Percentiles rank a stretch among this genome's conserved stretches.
phyloP scores from a whole-genome alignment of 2,329 filamentous ascomycete genomes.

The Ophiostoma novo-ulmi region DNA sequence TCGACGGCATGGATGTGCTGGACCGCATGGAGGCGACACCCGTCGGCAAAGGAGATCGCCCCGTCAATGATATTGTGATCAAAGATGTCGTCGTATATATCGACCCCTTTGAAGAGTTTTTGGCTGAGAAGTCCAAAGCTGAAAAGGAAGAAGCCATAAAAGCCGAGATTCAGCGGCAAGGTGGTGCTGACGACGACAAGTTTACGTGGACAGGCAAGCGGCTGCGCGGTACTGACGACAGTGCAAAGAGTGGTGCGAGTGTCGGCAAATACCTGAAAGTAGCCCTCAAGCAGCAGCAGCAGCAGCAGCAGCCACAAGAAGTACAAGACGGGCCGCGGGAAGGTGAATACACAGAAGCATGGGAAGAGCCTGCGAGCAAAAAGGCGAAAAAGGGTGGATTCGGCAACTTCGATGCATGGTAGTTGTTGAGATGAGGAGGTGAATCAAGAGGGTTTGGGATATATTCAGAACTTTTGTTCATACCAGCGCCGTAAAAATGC shows the following conservation, averaged over 20 bases:
- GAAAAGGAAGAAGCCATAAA: conserved; percentile 55
- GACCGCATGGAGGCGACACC: conserved; percentile 70
- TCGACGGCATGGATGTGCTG: conserved; percentile 68
- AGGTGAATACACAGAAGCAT: conserved; percentile 44
- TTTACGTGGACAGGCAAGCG: conserved; percentile 96
- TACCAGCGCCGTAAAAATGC: background rate
- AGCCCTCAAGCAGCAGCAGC: conserved; percentile 33
- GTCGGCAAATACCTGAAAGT: conserved; percentile 81
- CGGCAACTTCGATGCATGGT: conserved; percentile 95
- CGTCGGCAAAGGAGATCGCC: conserved; percentile 70
- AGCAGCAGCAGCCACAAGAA: conserved; percentile 19
- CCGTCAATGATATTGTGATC: conserved; percentile 73
- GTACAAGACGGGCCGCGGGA: conserved; percentile 55
- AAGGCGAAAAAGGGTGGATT: conserved; percentile 77
- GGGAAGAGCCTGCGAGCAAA: conserved; percentile 70
- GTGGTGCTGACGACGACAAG: conserved; percentile 78
- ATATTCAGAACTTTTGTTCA: background rate
- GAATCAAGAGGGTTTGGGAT: background rate
- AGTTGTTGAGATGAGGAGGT: conserved; percentile 28
- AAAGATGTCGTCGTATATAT: conserved; percentile 80
- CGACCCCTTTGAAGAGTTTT: conserved; percentile 92
- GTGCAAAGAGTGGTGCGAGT: conserved; percentile 36
- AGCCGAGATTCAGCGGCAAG: conserved; percentile 57
- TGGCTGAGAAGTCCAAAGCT: conserved; percentile 63
- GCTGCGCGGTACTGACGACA: conserved; percentile 55